Percentiles rank a stretch among this genome's conserved stretches.
Conservation (phyloP, 169 alveolate genomes). For the Plasmodium blacklocki region DNA sequence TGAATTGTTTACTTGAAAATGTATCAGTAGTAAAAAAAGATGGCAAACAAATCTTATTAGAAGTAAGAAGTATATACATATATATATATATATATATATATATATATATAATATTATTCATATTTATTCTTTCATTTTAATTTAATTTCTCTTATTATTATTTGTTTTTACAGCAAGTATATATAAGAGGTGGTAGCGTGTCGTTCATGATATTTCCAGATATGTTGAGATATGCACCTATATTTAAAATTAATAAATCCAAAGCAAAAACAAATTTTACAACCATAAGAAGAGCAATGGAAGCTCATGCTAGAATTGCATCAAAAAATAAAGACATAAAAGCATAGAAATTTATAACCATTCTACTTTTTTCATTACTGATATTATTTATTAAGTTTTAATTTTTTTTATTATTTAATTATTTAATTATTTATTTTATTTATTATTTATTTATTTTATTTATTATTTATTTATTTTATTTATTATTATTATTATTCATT, state of each 20-base stretch:
- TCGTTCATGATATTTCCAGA: slow-evolving; percentile 98
- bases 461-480: no score
- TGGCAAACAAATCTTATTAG: slow-evolving; percentile 95
- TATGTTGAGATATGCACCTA: slow-evolving; percentile 99
- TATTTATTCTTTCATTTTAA: neutral
- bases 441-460: neutral
- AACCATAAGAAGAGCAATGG: slow-evolving; percentile 86
- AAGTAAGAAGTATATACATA: slow-evolving; percentile 77
- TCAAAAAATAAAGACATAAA: slow-evolving; percentile 76
- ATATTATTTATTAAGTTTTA: slow-evolving; percentile 3
- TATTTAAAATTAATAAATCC: slow-evolving; percentile 93
- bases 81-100: neutral
- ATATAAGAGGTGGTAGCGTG: slow-evolving; percentile 95
- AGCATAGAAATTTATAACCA: slow-evolving; percentile 15
- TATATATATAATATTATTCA: neutral
- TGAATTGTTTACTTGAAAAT: slow-evolving; percentile 98
- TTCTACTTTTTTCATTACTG: neutral
- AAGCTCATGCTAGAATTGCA: slow-evolving; percentile 83
- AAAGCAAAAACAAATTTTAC: slow-evolving; percentile 83
- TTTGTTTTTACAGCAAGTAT: slow-evolving; percentile 86
- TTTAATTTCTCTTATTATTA: neutral
- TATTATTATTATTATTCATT: neutral
- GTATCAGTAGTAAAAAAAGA: slow-evolving; percentile 97
- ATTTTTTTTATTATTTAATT: no score
- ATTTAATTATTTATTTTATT: no score